Base-by-base conservation (phyloP, 2,329 filamentous ascomycete species). In the Botryotinia convoluta region DNA sequence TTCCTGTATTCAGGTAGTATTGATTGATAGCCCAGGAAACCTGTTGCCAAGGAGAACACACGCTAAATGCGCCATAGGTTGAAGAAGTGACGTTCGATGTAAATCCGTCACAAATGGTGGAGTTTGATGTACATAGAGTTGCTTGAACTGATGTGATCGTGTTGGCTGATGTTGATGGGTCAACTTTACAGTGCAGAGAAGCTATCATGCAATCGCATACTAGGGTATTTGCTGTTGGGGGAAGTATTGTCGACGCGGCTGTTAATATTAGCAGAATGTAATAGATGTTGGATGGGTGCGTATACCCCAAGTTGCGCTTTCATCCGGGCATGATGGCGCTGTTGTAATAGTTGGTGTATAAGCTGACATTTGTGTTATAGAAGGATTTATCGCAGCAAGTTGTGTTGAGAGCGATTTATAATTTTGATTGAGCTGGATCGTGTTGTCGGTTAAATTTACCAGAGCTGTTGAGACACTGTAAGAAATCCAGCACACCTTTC, bases 131-230 rank as follows among this genome's bases (percentile, higher is more conserved):
- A n/a, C 69, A 74, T 26, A 75, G 39, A 84, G 69, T 84, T 80
- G 76, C 86, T 83, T 42, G 93, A 84, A 79, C 82, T 81, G 67
- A 86, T 82, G 61, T 87, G 84, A 73, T 93, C 88, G 42, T 87
- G 84, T 95, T 98, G 74, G 84, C 84, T 72, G 39, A 32, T 64
- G 62, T 32, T 20, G 14, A 44, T 44, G 65, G 29, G 37, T 44
- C n/a, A 20, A 54, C 4, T 20, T 32, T 51, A 26, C 64, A 68
- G n/a, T 68, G 32, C 16, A 96, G 84, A 69, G 88, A 88, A 77
- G 88, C 85, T 82, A 88, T 87, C 92, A 97, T 97, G 88, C 95
- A 98, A 73, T 86, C 82, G 87, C 95, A 98, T 64, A 97, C 90
- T 64, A 88, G 80, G 65, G 87, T 80, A 84, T 97, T 93, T 74